phyloP scores from a whole-genome alignment of 306 rosid genomes.

The Trifolium pratense region DNA sequence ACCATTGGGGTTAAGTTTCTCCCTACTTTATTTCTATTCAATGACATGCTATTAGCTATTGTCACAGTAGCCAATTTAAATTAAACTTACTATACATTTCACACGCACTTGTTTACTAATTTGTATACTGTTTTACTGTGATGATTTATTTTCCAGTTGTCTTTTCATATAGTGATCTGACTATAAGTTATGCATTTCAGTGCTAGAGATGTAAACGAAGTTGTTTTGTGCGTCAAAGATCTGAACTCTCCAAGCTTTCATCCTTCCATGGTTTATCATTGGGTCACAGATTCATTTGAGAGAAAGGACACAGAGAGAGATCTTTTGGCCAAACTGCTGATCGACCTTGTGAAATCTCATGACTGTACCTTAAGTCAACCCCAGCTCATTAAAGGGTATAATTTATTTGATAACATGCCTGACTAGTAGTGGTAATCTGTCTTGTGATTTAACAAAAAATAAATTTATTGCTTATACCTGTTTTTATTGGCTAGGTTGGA shows the following conservation, averaged over 20 bases:
- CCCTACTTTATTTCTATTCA: too few species aligned
- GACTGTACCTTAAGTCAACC: constrained; percentile 60
- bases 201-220: constrained; percentile 85
- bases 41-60: too few species aligned
- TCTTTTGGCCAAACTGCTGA: constrained; percentile 70
- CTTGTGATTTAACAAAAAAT: background rate
- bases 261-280: constrained; percentile 75
- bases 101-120: background rate
- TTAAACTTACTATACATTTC: background rate
- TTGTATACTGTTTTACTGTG: background rate
- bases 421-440: background rate
- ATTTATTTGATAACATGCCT: constrained; percentile 10
- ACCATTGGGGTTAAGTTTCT: too few species aligned
- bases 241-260: constrained; percentile 83
- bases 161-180: constrained; percentile 24
- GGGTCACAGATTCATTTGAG: constrained; percentile 92
- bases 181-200: constrained; percentile 49
- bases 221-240: constrained; percentile 70
- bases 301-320: constrained; percentile 76
- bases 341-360: constrained; percentile 60
- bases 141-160: constrained; percentile 17
- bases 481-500: constrained; percentile 59
- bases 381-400: constrained; percentile 80
- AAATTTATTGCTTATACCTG: background rate
- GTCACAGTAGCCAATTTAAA: background rate